These are phyloP conservation scores for Lentithecium fluviatile DNA, from an alignment of 495 filamentous ascomycete species.

Conservation along the genomic window DNA sequence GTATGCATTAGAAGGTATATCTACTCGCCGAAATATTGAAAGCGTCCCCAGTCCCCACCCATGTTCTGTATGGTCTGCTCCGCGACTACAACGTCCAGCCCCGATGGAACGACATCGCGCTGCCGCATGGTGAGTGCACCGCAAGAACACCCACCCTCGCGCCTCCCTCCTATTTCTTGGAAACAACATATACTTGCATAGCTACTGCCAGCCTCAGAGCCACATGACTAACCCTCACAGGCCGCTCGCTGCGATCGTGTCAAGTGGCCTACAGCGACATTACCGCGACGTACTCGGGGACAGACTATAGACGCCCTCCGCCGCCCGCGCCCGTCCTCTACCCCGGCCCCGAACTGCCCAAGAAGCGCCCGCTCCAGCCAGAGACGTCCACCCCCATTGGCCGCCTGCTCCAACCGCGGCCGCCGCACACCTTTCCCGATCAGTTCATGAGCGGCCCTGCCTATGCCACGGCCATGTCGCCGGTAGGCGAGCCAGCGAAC, in stretches of 20 bases:
- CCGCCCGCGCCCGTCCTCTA: constrained; percentile 27
- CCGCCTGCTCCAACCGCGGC: constrained; percentile 41
- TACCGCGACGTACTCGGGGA: constrained; percentile 14
- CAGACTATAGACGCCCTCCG: constrained; percentile 20
- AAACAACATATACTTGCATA: not conserved
- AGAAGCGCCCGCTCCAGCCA: constrained; percentile 34
- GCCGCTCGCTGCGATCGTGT: constrained; percentile 48
- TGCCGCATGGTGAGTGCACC: constrained; percentile 51
- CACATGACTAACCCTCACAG: constrained; percentile 29
- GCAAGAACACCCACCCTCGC: constrained; percentile 13
- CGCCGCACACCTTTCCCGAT: constrained; percentile 25
- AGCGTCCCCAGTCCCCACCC: constrained; percentile 53
- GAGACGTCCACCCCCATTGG: constrained; percentile 29
- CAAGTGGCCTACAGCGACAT: constrained; percentile 40
- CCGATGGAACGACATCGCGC: constrained; percentile 58
- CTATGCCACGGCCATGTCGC: constrained; percentile 17
- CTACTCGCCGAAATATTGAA: constrained; percentile 64
- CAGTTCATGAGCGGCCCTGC: constrained; percentile 29
- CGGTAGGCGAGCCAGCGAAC: constrained; percentile 36
- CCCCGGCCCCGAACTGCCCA: constrained; percentile 30
- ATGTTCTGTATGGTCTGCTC: constrained; percentile 52
- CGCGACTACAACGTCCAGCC: constrained; percentile 51
- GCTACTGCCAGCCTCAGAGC: not conserved
- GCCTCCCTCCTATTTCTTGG: no score
- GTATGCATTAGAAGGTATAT: constrained; percentile 41